These are phyloP conservation scores for Lactarius pseudohatsudake DNA, from an alignment of 768 basidiomycete genomes.

Conservation along the genomic window DNA sequence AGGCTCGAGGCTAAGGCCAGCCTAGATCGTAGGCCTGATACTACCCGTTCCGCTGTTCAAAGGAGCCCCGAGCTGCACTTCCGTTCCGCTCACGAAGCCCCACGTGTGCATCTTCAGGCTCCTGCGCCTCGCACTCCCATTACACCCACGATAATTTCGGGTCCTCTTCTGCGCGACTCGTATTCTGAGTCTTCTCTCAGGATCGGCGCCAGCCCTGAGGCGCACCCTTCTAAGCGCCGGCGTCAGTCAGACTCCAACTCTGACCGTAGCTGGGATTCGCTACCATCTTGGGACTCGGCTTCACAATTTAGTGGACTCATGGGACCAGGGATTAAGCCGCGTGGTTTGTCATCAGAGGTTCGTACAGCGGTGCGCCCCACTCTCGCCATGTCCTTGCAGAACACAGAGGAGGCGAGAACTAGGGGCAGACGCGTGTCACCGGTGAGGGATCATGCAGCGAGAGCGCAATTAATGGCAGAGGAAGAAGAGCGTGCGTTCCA, in stretches of 20 bases:
- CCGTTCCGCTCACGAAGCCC: conserved; percentile 6
- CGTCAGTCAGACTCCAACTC: conserved; percentile 19
- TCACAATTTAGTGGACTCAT: conserved; percentile 12
- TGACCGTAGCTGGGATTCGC: conserved; percentile 21
- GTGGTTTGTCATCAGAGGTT: conserved; percentile 18
- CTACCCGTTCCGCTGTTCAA: conserved; percentile 12
- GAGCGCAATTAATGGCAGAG: conserved; percentile 14
- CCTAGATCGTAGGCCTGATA: conserved; percentile 11
- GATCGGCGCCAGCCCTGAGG: conserved; percentile 12
- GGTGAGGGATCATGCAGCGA: conserved; percentile 1
- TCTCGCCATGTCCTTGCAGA: conserved; percentile 3
- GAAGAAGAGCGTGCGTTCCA: conserved; percentile 3
- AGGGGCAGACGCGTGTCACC: conserved; percentile 13
- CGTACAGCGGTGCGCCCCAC: conserved; percentile 15
- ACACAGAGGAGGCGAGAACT: conserved; percentile 4
- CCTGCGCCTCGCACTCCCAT: conserved; percentile 19
- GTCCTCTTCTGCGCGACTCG: conserved; percentile 16
- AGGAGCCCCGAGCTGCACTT: conserved; percentile 17
- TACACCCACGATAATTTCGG: conserved; percentile 15
- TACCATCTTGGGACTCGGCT: conserved; percentile 17
- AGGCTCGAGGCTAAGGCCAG: conserved; percentile 41
- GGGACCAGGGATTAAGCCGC: conserved; percentile 25
- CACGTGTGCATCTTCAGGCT: conserved; percentile 15
- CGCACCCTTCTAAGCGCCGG: conserved; percentile 16
- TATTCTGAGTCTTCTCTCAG: conserved; percentile 26